These are phyloP conservation scores for Alternaria arbusti DNA, from an alignment of 2,329 filamentous ascomycete genomes.

Conservation along the genomic window DNA sequence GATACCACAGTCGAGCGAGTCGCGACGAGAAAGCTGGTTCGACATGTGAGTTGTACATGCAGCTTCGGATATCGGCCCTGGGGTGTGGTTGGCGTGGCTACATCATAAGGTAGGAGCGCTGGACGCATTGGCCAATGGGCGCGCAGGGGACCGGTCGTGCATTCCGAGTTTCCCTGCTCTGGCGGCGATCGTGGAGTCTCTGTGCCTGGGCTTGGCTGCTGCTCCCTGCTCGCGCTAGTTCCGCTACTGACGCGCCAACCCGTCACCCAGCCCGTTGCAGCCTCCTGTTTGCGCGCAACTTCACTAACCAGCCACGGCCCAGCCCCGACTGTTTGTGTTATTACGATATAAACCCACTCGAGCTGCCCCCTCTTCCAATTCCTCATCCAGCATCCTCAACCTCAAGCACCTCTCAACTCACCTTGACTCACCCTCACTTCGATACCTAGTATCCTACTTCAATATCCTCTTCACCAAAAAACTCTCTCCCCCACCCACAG, in stretches of 20 bases:
- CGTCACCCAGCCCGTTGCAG: constrained; percentile 7
- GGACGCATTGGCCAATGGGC: constrained; percentile 23
- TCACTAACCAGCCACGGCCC: constrained; percentile 23
- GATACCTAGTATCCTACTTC: constrained; percentile 20
- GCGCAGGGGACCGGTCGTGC: neutral
- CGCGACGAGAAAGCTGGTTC: neutral
- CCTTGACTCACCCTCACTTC: constrained; percentile 15
- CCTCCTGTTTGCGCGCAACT: constrained; percentile 13
- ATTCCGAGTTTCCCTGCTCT: constrained; percentile 19
- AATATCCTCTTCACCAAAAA: constrained; percentile 22
- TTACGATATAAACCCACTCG: constrained; percentile 25
- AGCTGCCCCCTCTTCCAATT: neutral
- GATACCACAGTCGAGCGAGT: neutral
- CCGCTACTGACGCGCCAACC: constrained; percentile 16
- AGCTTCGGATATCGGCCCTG: constrained; percentile 11
- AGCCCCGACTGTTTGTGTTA: constrained; percentile 10
- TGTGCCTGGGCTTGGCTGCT: constrained; percentile 11
- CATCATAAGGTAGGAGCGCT: constrained; percentile 23
- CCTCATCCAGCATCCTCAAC: constrained; percentile 21
- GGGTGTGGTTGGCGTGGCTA: constrained; percentile 14
- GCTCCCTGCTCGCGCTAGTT: constrained; percentile 15
- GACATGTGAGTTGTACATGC: constrained; percentile 29
- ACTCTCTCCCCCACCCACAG: constrained; percentile 9
- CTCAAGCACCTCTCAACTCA: constrained; percentile 13
- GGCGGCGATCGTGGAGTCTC: constrained; percentile 18